phyloP scores from a whole-genome alignment of 345 rosid species.

The Orychophragmus violaceus region DNA sequence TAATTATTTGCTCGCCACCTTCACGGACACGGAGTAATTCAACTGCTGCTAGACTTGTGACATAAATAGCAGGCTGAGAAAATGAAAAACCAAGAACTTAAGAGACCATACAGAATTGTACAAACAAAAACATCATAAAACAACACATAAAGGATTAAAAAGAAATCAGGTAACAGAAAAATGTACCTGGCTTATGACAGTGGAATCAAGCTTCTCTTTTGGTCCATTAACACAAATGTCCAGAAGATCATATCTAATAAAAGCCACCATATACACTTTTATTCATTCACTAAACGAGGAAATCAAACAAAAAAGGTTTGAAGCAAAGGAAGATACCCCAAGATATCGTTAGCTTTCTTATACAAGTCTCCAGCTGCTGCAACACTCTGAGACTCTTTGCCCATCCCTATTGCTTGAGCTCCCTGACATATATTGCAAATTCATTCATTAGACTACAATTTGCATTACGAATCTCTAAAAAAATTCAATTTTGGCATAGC shows the following conservation, averaged over 20 bases:
- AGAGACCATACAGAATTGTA: not conserved
- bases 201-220: conserved; percentile 90
- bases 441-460: not conserved
- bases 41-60: conserved; percentile 96
- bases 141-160: not conserved
- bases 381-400: conserved; percentile 76
- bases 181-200: conserved; percentile 89
- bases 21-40: conserved; percentile 81
- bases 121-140: not conserved
- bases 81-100: not conserved
- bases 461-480: too few relatives aligned
- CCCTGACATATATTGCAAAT: conserved; percentile 47
- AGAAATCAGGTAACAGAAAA: not conserved
- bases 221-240: conserved; percentile 88
- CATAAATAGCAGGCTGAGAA: conserved; percentile 96
- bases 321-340: conserved; percentile 41
- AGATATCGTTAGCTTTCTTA: conserved; percentile 70
- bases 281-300: not conserved
- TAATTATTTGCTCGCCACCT: conserved; percentile 80
- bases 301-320: not conserved
- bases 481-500: not conserved
- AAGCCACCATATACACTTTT: conserved; percentile 8
- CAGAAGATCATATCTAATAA: conserved; percentile 81
- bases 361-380: conserved; percentile 73
- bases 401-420: conserved; percentile 97